Conservation (phyloP, 2,329 filamentous ascomycete genomes). For the Trichophyton verrucosum region DNA sequence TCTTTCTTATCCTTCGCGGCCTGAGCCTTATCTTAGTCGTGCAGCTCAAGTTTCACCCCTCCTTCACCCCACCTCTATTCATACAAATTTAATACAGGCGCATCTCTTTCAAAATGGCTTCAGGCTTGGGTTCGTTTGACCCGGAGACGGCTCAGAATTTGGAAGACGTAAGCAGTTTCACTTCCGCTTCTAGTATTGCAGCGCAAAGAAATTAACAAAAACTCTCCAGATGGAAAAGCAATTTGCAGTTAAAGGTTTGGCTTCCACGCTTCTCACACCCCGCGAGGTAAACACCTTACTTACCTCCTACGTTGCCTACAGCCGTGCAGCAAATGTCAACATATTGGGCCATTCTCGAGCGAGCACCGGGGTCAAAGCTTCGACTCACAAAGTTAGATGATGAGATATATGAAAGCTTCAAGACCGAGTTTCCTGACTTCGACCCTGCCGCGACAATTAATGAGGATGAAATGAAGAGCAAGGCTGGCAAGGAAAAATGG, state of each 20-base stretch:
- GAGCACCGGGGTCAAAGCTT: conserved; percentile 73
- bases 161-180: conserved; percentile 46
- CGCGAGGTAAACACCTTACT: background rate
- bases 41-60: background rate
- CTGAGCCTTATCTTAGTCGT: background rate
- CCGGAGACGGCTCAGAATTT: conserved; percentile 56
- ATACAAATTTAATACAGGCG: background rate
- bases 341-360: conserved; percentile 93
- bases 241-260: conserved; percentile 83
- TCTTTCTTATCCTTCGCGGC: background rate
- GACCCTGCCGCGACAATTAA: conserved; percentile 68
- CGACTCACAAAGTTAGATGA: conserved; percentile 90
- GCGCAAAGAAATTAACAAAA: conserved; percentile 12
- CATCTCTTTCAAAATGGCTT: conserved; percentile 6
- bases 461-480: conserved; percentile 97
- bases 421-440: conserved; percentile 81
- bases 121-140: conserved; percentile 29
- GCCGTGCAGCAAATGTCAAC: conserved; percentile 93
- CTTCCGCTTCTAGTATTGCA: background rate
- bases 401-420: conserved; percentile 84
- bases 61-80: background rate
- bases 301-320: conserved; percentile 15
- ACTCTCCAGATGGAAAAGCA: conserved; percentile 81
- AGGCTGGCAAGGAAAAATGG: conserved; percentile 86
- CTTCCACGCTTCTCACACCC: background rate